Conservation (phyloP, 1,284 basidiomycete genomes). For the Golubevia pallescens region DNA sequence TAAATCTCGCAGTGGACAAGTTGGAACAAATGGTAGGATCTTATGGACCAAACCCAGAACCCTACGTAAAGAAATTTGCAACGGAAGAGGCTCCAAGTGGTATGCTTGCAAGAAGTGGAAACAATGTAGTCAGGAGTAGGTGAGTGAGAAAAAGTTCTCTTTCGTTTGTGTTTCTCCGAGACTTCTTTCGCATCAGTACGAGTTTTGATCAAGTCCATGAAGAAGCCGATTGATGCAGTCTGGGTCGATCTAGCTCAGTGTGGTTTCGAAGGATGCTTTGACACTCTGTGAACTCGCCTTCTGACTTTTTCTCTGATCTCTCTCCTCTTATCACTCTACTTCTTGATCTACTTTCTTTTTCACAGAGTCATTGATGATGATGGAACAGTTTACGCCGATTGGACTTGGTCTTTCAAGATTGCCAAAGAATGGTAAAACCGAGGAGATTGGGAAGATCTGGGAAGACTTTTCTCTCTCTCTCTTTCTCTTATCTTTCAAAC, state of each 20-base stretch:
- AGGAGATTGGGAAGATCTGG: constrained; percentile 26
- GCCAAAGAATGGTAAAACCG: constrained; percentile 17
- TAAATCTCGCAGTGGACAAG: constrained; percentile 40
- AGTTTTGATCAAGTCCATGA: too few species aligned
- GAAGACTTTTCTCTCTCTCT: too few species aligned
- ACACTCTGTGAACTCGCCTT: too few species aligned
- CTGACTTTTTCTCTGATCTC: not conserved
- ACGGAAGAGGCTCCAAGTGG: constrained; percentile 55
- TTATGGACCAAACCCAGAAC: constrained; percentile 49
- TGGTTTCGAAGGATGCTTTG: too few species aligned
- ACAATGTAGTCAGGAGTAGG: constrained; percentile 54
- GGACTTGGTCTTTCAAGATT: constrained; percentile 12
- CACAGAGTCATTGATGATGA: constrained; percentile 54
- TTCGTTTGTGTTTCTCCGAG: too few species aligned
- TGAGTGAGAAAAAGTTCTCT: too few species aligned
- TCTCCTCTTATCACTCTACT: not conserved
- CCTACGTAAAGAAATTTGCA: constrained; percentile 56
- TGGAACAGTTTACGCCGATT: constrained; percentile 58
- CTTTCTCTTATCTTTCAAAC: too few species aligned
- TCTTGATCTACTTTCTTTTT: not conserved
- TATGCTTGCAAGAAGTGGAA: constrained; percentile 54
- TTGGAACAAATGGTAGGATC: constrained; percentile 63
- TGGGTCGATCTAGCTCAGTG: too few species aligned
- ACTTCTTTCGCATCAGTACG: too few species aligned
- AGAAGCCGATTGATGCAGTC: too few species aligned